These are phyloP conservation scores for Apiotrichum brassicae DNA, from an alignment of 1,284 basidiomycete genomes.

Conservation along the genomic window DNA sequence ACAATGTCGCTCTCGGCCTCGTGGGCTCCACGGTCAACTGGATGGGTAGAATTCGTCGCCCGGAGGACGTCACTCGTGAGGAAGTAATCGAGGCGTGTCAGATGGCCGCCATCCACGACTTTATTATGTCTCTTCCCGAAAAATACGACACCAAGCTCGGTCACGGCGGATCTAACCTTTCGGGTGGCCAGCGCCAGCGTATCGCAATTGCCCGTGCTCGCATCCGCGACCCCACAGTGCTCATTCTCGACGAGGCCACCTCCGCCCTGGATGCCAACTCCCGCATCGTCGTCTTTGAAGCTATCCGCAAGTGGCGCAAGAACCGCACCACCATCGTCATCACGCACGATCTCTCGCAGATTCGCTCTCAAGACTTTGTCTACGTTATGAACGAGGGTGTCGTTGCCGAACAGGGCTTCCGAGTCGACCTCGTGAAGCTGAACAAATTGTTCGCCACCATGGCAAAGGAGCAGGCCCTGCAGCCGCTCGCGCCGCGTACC, in stretches of 20 bases:
- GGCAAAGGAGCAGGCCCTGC: constrained; percentile 43
- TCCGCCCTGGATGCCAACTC: constrained; percentile 88
- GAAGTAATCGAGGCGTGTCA: constrained; percentile 76
- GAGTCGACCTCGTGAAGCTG: constrained; percentile 59
- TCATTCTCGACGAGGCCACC: constrained; percentile 94
- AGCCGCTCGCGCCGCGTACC: constrained; percentile 34
- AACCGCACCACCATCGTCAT: constrained; percentile 92
- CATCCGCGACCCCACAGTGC: constrained; percentile 76
- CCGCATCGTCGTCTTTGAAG: constrained; percentile 79
- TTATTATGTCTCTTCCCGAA: constrained; percentile 70
- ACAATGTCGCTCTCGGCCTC: constrained; percentile 80
- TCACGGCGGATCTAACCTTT: constrained; percentile 66
- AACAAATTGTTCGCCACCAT: constrained; percentile 46
- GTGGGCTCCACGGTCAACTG: constrained; percentile 51
- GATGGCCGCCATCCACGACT: constrained; percentile 83
- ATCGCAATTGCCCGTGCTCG: constrained; percentile 84
- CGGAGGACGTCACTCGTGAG: constrained; percentile 54
- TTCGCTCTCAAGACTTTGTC: constrained; percentile 71
- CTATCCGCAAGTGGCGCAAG: constrained; percentile 71
- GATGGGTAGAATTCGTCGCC: constrained; percentile 27
- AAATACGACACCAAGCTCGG: constrained; percentile 83
- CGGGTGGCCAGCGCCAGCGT: constrained; percentile 90
- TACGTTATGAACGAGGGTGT: constrained; percentile 79
- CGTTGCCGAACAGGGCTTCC: constrained; percentile 84
- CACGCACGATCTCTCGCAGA: constrained; percentile 88